Evolutionary conservation across 192 early-diverging fungal genomes (phyloP), one percentile per base, ranked within the genome.

Genomic region (Podila epigama): DNA sequence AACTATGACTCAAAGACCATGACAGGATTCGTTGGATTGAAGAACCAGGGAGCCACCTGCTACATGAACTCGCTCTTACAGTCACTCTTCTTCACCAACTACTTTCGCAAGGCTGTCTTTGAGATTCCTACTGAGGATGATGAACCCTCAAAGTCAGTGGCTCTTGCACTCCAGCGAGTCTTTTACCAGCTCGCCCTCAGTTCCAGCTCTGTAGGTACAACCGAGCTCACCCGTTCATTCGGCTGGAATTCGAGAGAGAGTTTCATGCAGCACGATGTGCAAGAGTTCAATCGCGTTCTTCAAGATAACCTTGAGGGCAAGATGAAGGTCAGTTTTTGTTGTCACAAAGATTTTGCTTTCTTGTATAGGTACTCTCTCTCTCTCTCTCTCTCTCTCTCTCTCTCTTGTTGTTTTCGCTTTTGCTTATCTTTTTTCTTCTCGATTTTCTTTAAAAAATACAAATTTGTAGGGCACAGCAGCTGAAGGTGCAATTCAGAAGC

Each of bases 1-100:
- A 87, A 97, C 70, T 97, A 94, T 83, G 93, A 96, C 72, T 98
- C 96, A 28, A 94, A 93, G 78, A 86, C 87, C 58, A 85, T 89
- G 73, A 96, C 96, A 34, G 96, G 97, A 12, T 96, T 85, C 80
- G 94, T 98, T 28, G 97, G 96, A 1, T 81, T 99, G 58, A 93
- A 92, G 67, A 99, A 99, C 79, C 97, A 98, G 79, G 98, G 96
- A 18, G 96, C 96, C 2, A 99, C 98, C 0, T 96, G 98, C 83
- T 99, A 99, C 79, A 96, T 99, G 95, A 99, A 98, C 85, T 97
- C 96, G 54, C 83, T 98, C 20, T 85, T 99, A 37, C 98, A 99
- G 72, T 96, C 94, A 25, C 84, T 98, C 33, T 98, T 93, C 68
- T 97, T 93, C 69, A 97, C 96, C 15, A 97, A 90, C 71, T 91